A percentile compares a stretch with the other conserved stretches of the same genome.
phyloP scores from a whole-genome alignment of 139 green algal genomes.

The Yamagishiella unicocca region DNA sequence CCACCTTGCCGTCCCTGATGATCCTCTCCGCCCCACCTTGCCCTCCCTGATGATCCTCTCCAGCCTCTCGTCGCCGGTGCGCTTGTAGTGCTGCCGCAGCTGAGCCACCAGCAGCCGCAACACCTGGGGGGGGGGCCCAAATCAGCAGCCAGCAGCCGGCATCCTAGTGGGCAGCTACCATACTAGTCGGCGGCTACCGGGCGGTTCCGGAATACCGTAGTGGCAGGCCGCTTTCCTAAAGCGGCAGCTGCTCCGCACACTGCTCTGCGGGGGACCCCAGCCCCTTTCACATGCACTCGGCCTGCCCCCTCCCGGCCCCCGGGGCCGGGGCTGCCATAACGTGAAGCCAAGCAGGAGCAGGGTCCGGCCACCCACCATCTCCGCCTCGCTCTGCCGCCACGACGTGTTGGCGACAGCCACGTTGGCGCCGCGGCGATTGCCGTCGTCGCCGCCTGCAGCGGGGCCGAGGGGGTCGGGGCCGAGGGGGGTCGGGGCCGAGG shows the following conservation, averaged over 20 bases:
- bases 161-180: too few species aligned
- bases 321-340: too few species aligned
- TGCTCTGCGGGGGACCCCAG: too few species aligned
- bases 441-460: neutral
- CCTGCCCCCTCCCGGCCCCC: too few species aligned
- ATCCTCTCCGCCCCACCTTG: slow-evolving; percentile 15
- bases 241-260: too few species aligned
- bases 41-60: neutral
- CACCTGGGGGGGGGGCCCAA: slow-evolving; percentile 29
- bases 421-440: slow-evolving; percentile 20
- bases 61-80: neutral
- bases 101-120: slow-evolving; percentile 23
- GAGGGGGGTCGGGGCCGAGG: neutral
- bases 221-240: too few species aligned
- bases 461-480: too few species aligned
- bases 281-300: too few species aligned
- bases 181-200: too few species aligned
- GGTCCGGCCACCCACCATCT: slow-evolving; percentile 76
- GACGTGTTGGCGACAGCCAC: slow-evolving; percentile 68
- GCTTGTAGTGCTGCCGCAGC: slow-evolving; percentile 16
- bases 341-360: too few species aligned
- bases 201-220: too few species aligned
- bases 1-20: neutral
- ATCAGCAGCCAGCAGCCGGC: too few species aligned
- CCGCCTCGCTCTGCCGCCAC: slow-evolving; percentile 73